Evolutionary conservation across 345 rosid genomes (phyloP), one percentile per base, ranked within the genome.

Genomic region (Rhodamnia argentea): DNA sequence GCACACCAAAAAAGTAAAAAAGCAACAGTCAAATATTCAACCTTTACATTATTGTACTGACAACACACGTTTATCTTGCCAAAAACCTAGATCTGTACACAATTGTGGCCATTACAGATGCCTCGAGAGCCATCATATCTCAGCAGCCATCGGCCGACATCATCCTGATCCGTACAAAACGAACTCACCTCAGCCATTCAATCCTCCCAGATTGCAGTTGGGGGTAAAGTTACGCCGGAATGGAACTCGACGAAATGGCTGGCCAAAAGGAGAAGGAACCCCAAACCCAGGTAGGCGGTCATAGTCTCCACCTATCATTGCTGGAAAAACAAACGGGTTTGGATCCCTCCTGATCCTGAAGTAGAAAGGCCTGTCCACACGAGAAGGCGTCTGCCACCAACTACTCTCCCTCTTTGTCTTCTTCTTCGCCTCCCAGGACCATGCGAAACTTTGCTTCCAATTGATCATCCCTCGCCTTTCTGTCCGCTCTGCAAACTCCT

Each of bases 391-490:
- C 83, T 53, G 29, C 54, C 62, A 7, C 44, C 44, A 9, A 13
- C 52, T 11, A 42, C 70, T 51, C 27, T 6, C 88, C 87, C 62
- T 85, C 83, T 57, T 86, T 53, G 47, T 82, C 85, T 83, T 88
- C 90, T 84, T 90, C 64, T 59, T 84, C 3, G 24, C 62, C 88
- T 84, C 91, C 95, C 93, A 92, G 62, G 18, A 47, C 4, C 51
- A 24, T 88, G 76, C 86, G 89, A 90, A 95, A 57, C 26, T 84
- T 6, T 42, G 44, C 89, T 94, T 95, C 98, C 97, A 94, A 82
- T 88, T 83, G 86, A 44, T 52, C 24, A 20, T 44, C 40, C 27
- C 86, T 11, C 12, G 82, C 4, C 54, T 81, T 32, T 18, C 42
- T 1, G 62, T 13, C 60, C 7, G 64, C 82, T 13, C 32, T 59